Percentiles rank a stretch among this genome's conserved stretches.
phyloP scores from a whole-genome alignment of 345 rosid genomes.

The Citropsis articulata region DNA sequence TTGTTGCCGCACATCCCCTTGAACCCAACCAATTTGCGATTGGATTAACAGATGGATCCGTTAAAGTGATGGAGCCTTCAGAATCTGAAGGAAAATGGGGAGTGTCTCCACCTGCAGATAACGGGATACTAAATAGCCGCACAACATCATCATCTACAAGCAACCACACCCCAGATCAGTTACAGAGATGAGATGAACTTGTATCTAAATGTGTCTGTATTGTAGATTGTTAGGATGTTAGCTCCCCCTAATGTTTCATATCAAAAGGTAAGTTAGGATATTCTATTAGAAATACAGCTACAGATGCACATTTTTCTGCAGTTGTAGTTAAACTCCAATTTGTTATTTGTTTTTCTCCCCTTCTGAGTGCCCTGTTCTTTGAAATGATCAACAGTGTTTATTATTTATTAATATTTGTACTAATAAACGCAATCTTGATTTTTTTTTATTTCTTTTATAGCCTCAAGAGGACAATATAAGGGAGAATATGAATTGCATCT shows the following conservation, averaged over 20 bases:
- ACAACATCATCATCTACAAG: conserved; percentile 77
- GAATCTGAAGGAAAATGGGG: conserved; percentile 86
- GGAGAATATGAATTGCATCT: neutral
- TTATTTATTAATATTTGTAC: neutral
- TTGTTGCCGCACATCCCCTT: conserved; percentile 72
- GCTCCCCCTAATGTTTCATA: conserved; percentile 10
- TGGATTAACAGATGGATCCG: conserved; percentile 66
- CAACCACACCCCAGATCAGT: conserved; percentile 72
- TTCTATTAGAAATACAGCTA: neutral
- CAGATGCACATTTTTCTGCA: conserved; percentile 33
- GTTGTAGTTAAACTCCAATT: conserved; percentile 4
- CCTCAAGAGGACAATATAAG: neutral
- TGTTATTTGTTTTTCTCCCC: neutral
- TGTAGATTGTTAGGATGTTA: conserved; percentile 30
- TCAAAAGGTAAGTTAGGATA: conserved; percentile 23
- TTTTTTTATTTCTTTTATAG: neutral
- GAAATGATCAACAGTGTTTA: conserved; percentile 15
- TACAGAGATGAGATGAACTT: conserved; percentile 50
- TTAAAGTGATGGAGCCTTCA: conserved; percentile 68
- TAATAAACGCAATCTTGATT: neutral
- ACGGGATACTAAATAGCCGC: conserved; percentile 56
- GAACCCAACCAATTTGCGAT: conserved; percentile 76
- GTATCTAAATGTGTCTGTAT: conserved; percentile 17
- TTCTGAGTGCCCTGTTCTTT: neutral
- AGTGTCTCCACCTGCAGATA: conserved; percentile 49